These are phyloP conservation scores for Hymenochaete sp. DNA, from an alignment of 1,284 basidiomycete species.

Conservation along the genomic window DNA sequence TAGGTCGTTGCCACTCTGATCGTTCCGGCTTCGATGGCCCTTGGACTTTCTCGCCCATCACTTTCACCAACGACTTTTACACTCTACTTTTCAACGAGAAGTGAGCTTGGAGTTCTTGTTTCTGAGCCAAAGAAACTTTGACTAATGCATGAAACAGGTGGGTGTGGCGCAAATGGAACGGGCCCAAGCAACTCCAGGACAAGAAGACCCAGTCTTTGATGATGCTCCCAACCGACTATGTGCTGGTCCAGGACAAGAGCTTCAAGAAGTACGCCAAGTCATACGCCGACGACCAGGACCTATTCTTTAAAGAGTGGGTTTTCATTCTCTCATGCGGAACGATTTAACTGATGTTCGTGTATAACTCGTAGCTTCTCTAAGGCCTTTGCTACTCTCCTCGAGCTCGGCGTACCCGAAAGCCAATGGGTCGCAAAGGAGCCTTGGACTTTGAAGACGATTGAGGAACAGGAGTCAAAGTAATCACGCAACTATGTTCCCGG, in stretches of 20 bases:
- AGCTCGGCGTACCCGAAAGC: constrained; percentile 78
- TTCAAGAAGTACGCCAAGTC: constrained; percentile 81
- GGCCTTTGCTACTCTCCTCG: constrained; percentile 70
- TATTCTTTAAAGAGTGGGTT: constrained; percentile 85
- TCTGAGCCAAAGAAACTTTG: background rate
- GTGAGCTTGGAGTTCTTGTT: constrained; percentile 33
- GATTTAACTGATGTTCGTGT: background rate
- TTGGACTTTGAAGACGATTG: constrained; percentile 53
- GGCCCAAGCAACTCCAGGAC: constrained; percentile 92
- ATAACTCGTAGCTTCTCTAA: constrained; percentile 55
- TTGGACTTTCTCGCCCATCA: constrained; percentile 85
- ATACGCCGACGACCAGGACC: constrained; percentile 75
- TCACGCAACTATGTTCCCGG: too few species aligned
- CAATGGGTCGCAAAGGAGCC: constrained; percentile 67
- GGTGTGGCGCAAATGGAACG: constrained; percentile 83
- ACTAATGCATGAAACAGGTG: constrained; percentile 34
- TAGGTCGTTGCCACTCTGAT: constrained; percentile 86
- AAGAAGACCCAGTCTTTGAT: constrained; percentile 84
- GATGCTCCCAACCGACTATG: constrained; percentile 92
- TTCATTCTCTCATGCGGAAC: background rate
- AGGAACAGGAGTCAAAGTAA: constrained; percentile 8
- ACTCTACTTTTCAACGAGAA: constrained; percentile 84
- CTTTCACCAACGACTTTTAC: constrained; percentile 87
- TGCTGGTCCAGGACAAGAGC: constrained; percentile 76
- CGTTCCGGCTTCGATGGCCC: constrained; percentile 85